A percentile compares a stretch with the other conserved stretches of the same genome.
These are phyloP conservation scores for Limtongia smithiae DNA, from an alignment of 805 yeast genomes.

Conservation along the genomic window DNA sequence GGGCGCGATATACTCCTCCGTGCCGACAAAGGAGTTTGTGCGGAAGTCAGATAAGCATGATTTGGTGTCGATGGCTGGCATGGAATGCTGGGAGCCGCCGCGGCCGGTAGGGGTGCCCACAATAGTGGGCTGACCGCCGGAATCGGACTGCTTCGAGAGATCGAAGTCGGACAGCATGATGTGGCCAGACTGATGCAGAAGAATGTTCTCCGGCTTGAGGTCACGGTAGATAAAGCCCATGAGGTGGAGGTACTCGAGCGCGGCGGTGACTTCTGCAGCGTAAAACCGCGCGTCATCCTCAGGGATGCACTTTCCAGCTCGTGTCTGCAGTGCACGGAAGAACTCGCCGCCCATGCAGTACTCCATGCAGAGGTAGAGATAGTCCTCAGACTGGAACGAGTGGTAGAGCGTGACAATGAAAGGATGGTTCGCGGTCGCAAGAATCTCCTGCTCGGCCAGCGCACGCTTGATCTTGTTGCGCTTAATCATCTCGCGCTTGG, in stretches of 20 bases:
- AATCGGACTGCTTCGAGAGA: slow-evolving; percentile 80
- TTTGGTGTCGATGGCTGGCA: slow-evolving; percentile 82
- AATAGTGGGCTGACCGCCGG: slow-evolving; percentile 72
- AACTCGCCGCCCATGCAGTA: slow-evolving; percentile 99
- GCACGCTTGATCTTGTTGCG: slow-evolving; percentile 93
- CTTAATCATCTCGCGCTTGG: slow-evolving; percentile 89
- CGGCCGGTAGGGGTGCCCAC: slow-evolving; percentile 37
- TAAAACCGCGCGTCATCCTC: slow-evolving; percentile 91
- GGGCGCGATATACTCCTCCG: slow-evolving; percentile 98
- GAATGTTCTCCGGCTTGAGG: slow-evolving; percentile 91
- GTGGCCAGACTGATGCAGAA: slow-evolving; percentile 94
- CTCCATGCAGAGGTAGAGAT: slow-evolving; percentile 92
- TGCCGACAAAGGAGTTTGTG: slow-evolving; percentile 97
- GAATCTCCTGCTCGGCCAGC: slow-evolving; percentile 91
- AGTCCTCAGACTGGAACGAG: slow-evolving; percentile 91
- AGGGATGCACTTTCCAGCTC: slow-evolving; percentile 76
- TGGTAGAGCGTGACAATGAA: slow-evolving; percentile 94
- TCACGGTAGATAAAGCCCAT: slow-evolving; percentile 98
- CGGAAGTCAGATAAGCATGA: slow-evolving; percentile 94
- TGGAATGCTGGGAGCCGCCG: slow-evolving; percentile 39
- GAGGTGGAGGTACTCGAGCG: slow-evolving; percentile 87
- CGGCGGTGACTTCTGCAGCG: slow-evolving; percentile 96
- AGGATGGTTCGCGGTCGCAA: slow-evolving; percentile 94
- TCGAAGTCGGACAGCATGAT: slow-evolving; percentile 97
- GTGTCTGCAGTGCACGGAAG: slow-evolving; percentile 89